These are phyloP conservation scores for Elongisporangium anandrum DNA, from an alignment of 352 stramenopile genomes.

Conservation along the genomic window DNA sequence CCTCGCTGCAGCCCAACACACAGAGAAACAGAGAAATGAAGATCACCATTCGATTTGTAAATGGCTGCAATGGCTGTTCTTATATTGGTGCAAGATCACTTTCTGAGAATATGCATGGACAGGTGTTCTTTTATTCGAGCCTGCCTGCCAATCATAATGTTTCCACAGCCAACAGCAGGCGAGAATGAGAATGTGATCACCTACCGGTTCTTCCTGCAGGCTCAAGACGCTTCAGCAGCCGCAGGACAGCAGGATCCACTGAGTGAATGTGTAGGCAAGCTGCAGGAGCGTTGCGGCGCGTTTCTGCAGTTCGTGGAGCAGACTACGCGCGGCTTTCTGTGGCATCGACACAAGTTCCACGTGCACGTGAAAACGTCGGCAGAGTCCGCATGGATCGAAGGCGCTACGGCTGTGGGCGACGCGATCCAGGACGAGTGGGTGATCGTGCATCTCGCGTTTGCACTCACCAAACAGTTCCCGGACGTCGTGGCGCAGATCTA, in stretches of 20 bases:
- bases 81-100: too few species aligned
- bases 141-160: conserved; percentile 2
- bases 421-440: conserved; percentile 77
- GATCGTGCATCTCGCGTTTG: conserved; percentile 37
- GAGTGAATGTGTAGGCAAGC: conserved; percentile 9
- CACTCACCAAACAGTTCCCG: conserved; percentile 28
- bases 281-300: conserved; percentile 1
- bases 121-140: background rate
- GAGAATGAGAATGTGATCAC: conserved; percentile 13
- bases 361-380: conserved; percentile 12
- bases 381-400: conserved; percentile 15
- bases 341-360: conserved; percentile 52
- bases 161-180: background rate
- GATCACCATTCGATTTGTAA: background rate
- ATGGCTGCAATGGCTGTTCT: too few species aligned
- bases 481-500: conserved; percentile 30
- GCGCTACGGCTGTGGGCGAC: conserved; percentile 38
- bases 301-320: conserved; percentile 24
- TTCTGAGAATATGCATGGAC: background rate
- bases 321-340: conserved; percentile 40
- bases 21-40: background rate
- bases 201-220: conserved; percentile 39
- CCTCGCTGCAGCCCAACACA: background rate
- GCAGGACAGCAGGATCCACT: conserved; percentile 2
- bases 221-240: background rate